phyloP scores from a whole-genome alignment of 371 early-diverging fungal genomes.

The Apophysomyces sp. region DNA sequence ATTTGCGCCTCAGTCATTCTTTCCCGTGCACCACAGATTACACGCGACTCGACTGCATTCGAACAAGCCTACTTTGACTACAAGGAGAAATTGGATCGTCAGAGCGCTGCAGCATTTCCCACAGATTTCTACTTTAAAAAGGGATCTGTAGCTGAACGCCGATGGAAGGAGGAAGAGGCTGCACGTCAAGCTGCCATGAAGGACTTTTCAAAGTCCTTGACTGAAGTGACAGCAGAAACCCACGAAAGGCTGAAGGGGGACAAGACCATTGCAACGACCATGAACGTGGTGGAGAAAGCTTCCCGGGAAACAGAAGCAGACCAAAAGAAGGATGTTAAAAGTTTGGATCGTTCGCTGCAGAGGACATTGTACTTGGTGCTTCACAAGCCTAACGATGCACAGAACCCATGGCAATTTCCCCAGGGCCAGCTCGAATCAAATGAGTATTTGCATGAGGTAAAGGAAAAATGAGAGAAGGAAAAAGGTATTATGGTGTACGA shows the following conservation, averaged over 20 bases:
- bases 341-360: conserved; percentile 76
- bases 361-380: conserved; percentile 76
- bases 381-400: conserved; percentile 41
- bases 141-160: conserved; percentile 81
- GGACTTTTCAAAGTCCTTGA: conserved; percentile 25
- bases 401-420: conserved; percentile 78
- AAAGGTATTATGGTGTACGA: not conserved
- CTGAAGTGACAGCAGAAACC: conserved; percentile 30
- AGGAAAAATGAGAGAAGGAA: not conserved
- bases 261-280: conserved; percentile 40
- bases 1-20: conserved; percentile 73
- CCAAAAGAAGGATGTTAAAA: conserved; percentile 59
- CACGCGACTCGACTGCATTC: conserved; percentile 69
- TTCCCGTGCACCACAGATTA: conserved; percentile 80
- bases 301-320: conserved; percentile 71
- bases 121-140: conserved; percentile 89
- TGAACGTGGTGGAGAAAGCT: conserved; percentile 44
- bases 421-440: conserved; percentile 60
- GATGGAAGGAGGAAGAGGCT: conserved; percentile 62
- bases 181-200: conserved; percentile 43
- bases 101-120: conserved; percentile 65
- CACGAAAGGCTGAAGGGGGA: conserved; percentile 39
- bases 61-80: conserved; percentile 78
- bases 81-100: conserved; percentile 69
- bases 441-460: conserved; percentile 75